Conservation (phyloP, 2,329 filamentous ascomycete genomes). For the Sporothrix brasiliensis region DNA sequence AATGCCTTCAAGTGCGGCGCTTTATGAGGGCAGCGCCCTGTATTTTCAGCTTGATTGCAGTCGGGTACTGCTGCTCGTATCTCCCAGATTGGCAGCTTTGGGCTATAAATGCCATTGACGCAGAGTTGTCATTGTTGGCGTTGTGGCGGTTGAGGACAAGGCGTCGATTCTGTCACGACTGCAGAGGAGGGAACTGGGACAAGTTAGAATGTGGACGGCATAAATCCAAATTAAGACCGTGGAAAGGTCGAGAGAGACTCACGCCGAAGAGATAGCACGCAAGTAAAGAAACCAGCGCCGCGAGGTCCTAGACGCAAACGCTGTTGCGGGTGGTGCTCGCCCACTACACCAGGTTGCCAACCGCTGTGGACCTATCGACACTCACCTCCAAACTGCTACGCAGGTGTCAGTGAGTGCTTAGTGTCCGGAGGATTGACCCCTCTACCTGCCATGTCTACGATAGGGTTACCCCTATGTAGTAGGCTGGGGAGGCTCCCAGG, state of each 20-base stretch:
- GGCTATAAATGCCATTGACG: not conserved
- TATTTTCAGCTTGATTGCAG: too few species aligned
- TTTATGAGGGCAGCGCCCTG: too few species aligned
- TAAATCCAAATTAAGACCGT: not conserved
- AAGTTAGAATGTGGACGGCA: not conserved
- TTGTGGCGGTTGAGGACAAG: not conserved
- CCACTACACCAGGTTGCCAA: not conserved
- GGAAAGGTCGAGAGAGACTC: too few species aligned
- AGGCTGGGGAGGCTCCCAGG: not conserved
- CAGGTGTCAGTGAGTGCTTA: not conserved
- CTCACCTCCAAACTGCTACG: not conserved
- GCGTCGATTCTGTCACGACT: not conserved
- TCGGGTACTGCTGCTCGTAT: too few species aligned
- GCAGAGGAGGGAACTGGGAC: not conserved
- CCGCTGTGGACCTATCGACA: not conserved
- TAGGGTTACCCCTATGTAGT: not conserved
- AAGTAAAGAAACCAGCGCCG: too few species aligned
- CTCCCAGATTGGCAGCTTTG: too few species aligned
- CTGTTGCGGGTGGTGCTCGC: not conserved
- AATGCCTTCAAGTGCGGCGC: too few species aligned
- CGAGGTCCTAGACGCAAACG: not conserved
- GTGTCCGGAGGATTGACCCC: not conserved
- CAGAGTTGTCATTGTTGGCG: not conserved
- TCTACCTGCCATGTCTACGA: not conserved
- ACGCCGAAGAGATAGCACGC: too few species aligned